These are phyloP conservation scores for Suillus decipiens DNA, from an alignment of 768 basidiomycete genomes.

Conservation along the genomic window DNA sequence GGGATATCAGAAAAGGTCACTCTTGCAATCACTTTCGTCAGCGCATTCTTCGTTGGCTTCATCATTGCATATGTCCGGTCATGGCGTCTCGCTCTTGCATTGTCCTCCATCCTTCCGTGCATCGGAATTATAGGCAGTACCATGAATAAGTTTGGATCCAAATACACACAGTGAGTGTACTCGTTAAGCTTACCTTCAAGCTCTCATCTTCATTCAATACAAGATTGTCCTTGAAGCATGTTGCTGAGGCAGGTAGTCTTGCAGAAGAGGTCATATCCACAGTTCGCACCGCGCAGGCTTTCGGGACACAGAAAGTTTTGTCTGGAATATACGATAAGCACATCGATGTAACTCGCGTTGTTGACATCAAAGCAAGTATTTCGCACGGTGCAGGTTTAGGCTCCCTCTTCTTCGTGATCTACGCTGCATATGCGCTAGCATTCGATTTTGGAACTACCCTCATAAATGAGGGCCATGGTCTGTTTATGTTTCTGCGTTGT, in stretches of 20 bases:
- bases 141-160: conserved; percentile 38
- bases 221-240: conserved; percentile 42
- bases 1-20: conserved; percentile 57
- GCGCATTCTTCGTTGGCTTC: conserved; percentile 52
- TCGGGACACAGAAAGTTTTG: conserved; percentile 50
- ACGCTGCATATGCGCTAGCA: conserved; percentile 37
- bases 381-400: conserved; percentile 40
- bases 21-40: conserved; percentile 36
- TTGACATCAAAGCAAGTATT: conserved; percentile 38
- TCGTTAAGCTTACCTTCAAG: too few species aligned
- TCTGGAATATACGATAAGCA: conserved; percentile 43
- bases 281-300: conserved; percentile 58
- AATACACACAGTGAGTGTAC: conserved; percentile 28
- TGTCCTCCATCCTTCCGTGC: conserved; percentile 50
- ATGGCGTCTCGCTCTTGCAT: conserved; percentile 53
- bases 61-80: conserved; percentile 38
- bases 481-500: conserved; percentile 7
- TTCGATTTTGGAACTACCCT: conserved; percentile 57
- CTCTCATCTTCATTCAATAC: neutral
- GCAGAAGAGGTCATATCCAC: conserved; percentile 62
- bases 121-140: conserved; percentile 44
- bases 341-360: conserved; percentile 36
- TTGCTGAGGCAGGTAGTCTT: conserved; percentile 50
- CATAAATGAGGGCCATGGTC: conserved; percentile 35
- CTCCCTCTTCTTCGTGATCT: conserved; percentile 53